phyloP scores from a whole-genome alignment of 495 filamentous ascomycete species.

The Trichoderma parareesei region DNA sequence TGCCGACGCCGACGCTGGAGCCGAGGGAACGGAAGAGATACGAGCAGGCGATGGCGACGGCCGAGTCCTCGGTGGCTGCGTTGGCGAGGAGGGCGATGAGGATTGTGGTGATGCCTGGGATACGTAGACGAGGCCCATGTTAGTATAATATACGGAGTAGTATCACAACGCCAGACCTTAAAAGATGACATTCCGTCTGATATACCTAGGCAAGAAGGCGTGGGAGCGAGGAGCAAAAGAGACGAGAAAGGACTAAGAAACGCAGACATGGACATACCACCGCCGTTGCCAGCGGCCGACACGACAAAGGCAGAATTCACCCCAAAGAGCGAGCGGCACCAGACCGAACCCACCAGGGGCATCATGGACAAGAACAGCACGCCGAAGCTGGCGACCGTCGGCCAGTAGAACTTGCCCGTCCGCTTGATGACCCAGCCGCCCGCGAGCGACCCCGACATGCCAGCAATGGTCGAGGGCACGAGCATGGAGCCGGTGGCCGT shows the following conservation, averaged over 20 bases:
- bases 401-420: constrained; percentile 70
- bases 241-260: too few species aligned
- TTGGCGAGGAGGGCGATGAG: constrained; percentile 61
- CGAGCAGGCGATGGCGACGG: constrained; percentile 73
- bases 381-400: constrained; percentile 55
- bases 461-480: constrained; percentile 55
- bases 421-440: constrained; percentile 65
- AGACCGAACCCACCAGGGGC: constrained; percentile 43
- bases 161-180: too few species aligned
- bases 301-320: constrained; percentile 48
- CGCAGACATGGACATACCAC: not conserved
- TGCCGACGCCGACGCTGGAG: constrained; percentile 63
- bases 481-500: constrained; percentile 57
- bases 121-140: not conserved
- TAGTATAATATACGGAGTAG: too few species aligned
- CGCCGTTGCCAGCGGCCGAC: constrained; percentile 19
- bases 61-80: constrained; percentile 57
- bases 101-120: constrained; percentile 50
- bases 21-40: constrained; percentile 83
- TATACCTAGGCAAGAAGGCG: not conserved
- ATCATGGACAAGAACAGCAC: constrained; percentile 43
- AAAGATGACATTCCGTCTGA: not conserved
- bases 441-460: constrained; percentile 60
- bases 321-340: constrained; percentile 21
- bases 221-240: not conserved